These are phyloP conservation scores for Eremochloa ophiuroides DNA, from an alignment of 176 grass and related monocot species.

Conservation along the genomic window DNA sequence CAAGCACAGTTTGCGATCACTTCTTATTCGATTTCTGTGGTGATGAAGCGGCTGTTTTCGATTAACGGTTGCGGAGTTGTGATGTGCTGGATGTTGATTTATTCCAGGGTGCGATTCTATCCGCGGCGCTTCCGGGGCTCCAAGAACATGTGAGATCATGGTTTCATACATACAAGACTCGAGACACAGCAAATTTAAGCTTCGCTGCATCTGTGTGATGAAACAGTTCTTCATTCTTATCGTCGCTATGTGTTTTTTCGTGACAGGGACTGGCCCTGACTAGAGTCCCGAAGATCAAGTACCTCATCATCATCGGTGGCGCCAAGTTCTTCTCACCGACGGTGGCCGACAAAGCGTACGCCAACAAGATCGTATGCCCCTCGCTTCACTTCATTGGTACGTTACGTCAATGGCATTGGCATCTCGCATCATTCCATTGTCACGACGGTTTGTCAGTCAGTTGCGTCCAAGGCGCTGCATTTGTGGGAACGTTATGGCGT, in stretches of 20 bases:
- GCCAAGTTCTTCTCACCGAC: constrained; percentile 46
- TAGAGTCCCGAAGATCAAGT: constrained; percentile 74
- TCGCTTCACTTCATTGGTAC: constrained; percentile 88
- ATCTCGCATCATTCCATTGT: background rate
- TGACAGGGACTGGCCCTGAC: constrained; percentile 74
- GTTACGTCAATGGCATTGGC: background rate
- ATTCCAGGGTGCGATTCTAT: constrained; percentile 70
- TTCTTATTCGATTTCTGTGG: background rate
- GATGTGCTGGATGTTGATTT: background rate
- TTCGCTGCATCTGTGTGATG: no score
- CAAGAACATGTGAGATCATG: constrained; percentile 52
- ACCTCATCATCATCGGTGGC: constrained; percentile 67
- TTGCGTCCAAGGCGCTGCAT: background rate
- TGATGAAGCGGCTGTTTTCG: background rate
- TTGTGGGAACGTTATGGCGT: background rate
- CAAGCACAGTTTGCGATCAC: background rate
- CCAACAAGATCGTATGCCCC: constrained; percentile 47
- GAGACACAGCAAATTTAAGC: background rate
- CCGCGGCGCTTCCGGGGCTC: constrained; percentile 59
- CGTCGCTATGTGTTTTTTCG: no score
- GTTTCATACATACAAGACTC: background rate
- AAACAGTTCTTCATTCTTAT: no score
- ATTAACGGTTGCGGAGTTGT: background rate
- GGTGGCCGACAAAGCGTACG: constrained; percentile 65
- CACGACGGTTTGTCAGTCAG: background rate